Evolutionary conservation across 345 rosid genomes (phyloP).

Genomic region (Gossypium sturtianum): DNA sequence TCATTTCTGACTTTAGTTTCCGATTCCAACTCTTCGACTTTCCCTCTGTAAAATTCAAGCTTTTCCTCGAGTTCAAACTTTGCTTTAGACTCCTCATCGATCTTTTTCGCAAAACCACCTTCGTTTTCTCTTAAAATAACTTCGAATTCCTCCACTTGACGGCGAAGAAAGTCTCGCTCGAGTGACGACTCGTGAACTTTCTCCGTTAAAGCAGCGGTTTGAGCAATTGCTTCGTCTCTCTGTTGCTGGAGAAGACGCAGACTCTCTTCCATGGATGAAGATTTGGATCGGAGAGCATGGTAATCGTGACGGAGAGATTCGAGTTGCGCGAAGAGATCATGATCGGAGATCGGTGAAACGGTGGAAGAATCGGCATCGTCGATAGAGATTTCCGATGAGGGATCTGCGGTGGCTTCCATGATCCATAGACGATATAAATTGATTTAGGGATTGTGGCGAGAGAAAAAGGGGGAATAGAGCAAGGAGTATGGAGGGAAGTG

Average conservation of each 20-base stretch:
- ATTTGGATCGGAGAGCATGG: conserved; percentile 23
- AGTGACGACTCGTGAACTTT: conserved; percentile 22
- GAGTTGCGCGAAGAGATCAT: conserved; percentile 28
- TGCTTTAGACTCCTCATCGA: conserved; percentile 24
- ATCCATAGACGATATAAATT: conserved; percentile 20
- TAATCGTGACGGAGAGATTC: conserved; percentile 32
- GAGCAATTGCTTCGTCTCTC: conserved; percentile 37
- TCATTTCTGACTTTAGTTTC: conserved; percentile 28
- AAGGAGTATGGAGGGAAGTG: neutral
- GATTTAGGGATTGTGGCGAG: conserved; percentile 3
- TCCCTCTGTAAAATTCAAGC: conserved; percentile 28
- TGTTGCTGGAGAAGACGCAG: conserved; percentile 21
- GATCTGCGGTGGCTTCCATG: conserved; percentile 39
- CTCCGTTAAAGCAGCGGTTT: conserved; percentile 19
- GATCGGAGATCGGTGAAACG: conserved; percentile 11
- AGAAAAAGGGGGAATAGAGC: neutral
- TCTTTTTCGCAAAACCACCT: conserved; percentile 23
- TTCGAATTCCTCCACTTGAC: conserved; percentile 24
- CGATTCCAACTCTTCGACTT: conserved; percentile 33
- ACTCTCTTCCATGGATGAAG: conserved; percentile 33
- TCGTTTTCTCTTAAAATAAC: conserved; percentile 26
- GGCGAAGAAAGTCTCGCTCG: conserved; percentile 40
- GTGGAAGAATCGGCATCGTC: conserved; percentile 17
- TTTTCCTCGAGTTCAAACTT: conserved; percentile 35
- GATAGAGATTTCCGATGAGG: conserved; percentile 18